Evolutionary conservation across 2,329 filamentous ascomycete genomes (phyloP).

Genomic region (Fusarium sp.): DNA sequence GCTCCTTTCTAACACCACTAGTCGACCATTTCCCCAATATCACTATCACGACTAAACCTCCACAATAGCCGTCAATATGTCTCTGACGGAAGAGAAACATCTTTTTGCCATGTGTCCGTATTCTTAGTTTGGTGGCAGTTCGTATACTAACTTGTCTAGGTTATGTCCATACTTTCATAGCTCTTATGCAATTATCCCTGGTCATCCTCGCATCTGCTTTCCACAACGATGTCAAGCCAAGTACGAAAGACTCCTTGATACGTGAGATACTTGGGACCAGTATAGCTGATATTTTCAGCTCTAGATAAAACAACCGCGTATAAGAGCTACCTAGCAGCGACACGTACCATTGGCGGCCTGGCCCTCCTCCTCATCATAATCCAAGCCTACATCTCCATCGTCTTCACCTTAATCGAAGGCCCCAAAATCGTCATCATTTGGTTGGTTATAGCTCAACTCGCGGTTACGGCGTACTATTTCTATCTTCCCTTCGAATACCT

Average conservation of each 20-base stretch:
- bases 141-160: background rate
- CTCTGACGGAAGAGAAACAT: background rate
- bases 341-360: background rate
- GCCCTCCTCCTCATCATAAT: background rate
- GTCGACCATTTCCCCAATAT: background rate
- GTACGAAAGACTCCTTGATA: background rate
- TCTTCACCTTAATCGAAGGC: background rate
- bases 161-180: background rate
- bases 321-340: background rate
- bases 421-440: background rate
- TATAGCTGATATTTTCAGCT: background rate
- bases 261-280: too few species aligned
- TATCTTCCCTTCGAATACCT: background rate
- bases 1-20: background rate
- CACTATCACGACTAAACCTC: background rate
- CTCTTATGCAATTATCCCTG: background rate
- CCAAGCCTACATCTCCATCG: slow-evolving; percentile 6
- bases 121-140: too few species aligned
- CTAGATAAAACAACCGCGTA: too few species aligned
- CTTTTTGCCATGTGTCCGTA: background rate
- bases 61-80: background rate
- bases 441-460: background rate
- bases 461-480: background rate
- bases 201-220: background rate
- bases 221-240: background rate